A percentile compares a stretch with the other conserved stretches of the same genome.
Evolutionary conservation across 257 asterid species (phyloP).

Genomic region (Linderniella brevidens): DNA sequence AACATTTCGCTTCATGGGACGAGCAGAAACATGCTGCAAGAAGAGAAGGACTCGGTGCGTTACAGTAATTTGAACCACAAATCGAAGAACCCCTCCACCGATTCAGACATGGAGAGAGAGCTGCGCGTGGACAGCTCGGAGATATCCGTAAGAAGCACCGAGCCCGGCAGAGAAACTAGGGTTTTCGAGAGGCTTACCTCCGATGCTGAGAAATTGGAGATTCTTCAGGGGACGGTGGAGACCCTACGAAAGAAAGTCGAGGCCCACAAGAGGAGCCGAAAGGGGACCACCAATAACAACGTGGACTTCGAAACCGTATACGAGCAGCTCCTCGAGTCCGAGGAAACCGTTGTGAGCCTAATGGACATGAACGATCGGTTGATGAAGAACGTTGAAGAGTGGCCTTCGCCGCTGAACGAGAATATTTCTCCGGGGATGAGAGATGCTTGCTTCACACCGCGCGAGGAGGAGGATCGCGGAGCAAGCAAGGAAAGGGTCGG

Average conservation of each 20-base stretch:
- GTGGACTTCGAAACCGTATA: slow-evolving; percentile 36
- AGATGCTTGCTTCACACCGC: slow-evolving; percentile 25
- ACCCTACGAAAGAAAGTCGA: slow-evolving; percentile 42
- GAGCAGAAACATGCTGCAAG: slow-evolving; percentile 18
- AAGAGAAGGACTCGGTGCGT: slow-evolving; percentile 12
- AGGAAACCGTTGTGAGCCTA: slow-evolving; percentile 39
- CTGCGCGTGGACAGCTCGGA: slow-evolving; percentile 48
- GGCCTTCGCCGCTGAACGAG: slow-evolving; percentile 12
- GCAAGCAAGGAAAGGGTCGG: slow-evolving; percentile 67
- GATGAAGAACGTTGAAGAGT: slow-evolving; percentile 42
- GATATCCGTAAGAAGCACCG: slow-evolving; percentile 17
- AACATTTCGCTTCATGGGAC: slow-evolving; percentile 13
- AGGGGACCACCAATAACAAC: slow-evolving; percentile 24
- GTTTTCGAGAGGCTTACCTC: slow-evolving; percentile 48
- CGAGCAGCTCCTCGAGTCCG: slow-evolving; percentile 63
- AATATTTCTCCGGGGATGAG: slow-evolving; percentile 1
- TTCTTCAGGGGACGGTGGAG: slow-evolving; percentile 32
- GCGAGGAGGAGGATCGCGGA: slow-evolving; percentile 40
- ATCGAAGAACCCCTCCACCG: slow-evolving; percentile 34
- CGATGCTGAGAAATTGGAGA: slow-evolving; percentile 45
- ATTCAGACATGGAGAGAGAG: slow-evolving; percentile 61
- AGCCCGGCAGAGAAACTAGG: slow-evolving; percentile 25
- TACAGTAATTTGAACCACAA: slow-evolving; percentile 18
- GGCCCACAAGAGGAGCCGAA: slow-evolving; percentile 25
- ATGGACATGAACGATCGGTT: slow-evolving; percentile 49